Evolutionary conservation across 2,329 filamentous ascomycete species (phyloP), one percentile per base, ranked within the genome.

Genomic region (Leptographium wingfieldii): DNA sequence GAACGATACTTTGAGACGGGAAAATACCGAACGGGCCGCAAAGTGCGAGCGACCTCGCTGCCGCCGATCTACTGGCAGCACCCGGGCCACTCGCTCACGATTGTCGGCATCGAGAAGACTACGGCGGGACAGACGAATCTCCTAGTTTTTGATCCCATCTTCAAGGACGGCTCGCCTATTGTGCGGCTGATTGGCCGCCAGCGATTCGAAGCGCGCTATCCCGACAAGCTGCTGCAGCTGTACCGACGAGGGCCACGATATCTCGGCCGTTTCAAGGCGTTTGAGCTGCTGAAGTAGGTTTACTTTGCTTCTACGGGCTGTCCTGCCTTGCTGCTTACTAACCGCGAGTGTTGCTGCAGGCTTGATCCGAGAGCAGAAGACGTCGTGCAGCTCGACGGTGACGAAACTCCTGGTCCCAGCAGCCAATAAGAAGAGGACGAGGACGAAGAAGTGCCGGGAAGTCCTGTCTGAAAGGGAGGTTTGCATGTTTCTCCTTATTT

Each of bases 51-150:
- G 59, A 96, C 92, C 0, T 72, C 77, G 16, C 75, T 92, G 9
- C 85, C 92, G 48, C 92, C 94, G 0, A 85, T 97, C 49, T 97
- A 96, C 72, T 84, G 96, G 63, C 92, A 97, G 69, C 89, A 94
- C 66, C 83, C 84, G 64, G 86, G 91, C 3, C 92, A 97, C 70
- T 96, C 92, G 1, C 78, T 96, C 76, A 95, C 90, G 0, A 90
- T 97, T 57, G 78, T 97, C 59, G 92, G 92, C 0, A 78, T 95
- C 31, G 91, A 96, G 71, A 82, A 81, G 64, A 81, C 79, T 33
- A 76, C 73, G 40, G 79, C 86, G 61, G 87, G 88, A 31, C 75
- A 76, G 22, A 74, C 78, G 57, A 87, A 88, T 65, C 75, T 97
- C 22, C 76, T 97, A 0, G 88, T 96, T 14, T 95, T 96, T 69